phyloP scores from a whole-genome alignment of 2,329 filamentous ascomycete species.

The Mycosphaerella arachidis region DNA sequence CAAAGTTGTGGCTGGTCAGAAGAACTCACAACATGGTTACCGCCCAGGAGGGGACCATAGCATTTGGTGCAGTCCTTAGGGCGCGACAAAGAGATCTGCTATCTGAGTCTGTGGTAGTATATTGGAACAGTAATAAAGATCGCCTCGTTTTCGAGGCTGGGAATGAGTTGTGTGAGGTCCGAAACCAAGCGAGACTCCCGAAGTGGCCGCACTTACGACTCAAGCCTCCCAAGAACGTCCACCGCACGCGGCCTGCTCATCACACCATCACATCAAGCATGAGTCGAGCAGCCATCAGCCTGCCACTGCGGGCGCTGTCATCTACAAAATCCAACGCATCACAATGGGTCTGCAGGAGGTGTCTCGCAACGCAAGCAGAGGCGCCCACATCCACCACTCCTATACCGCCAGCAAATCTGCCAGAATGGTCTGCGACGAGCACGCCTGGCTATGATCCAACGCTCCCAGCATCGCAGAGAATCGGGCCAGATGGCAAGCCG shows the following conservation, averaged over 20 bases:
- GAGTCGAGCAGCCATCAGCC: constrained; percentile 23
- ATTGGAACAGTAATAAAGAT: too few relatives aligned
- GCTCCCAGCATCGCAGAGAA: constrained; percentile 14
- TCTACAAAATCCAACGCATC: constrained; percentile 8
- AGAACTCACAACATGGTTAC: too few relatives aligned
- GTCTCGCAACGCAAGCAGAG: constrained; percentile 27
- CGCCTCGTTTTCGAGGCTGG: too few relatives aligned
- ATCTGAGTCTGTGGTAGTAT: too few relatives aligned
- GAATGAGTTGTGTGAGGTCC: too few relatives aligned
- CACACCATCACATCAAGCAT: constrained; percentile 17
- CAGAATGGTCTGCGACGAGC: not conserved
- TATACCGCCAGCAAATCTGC: constrained; percentile 4
- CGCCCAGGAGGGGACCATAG: too few relatives aligned
- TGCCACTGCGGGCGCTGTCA: constrained; percentile 26
- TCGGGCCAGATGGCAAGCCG: constrained; percentile 9
- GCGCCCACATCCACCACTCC: constrained; percentile 8
- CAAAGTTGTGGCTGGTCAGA: not conserved
- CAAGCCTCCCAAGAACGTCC: not conserved
- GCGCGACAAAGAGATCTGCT: too few relatives aligned
- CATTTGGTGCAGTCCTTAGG: too few relatives aligned
- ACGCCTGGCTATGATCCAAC: constrained; percentile 19
- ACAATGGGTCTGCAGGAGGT: constrained; percentile 32
- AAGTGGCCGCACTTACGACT: not conserved
- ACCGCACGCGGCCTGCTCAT: constrained; percentile 9
- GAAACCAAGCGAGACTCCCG: not conserved